Evolutionary conservation across 2,329 filamentous ascomycete species (phyloP).

Genomic region (Penicillium glabrum): DNA sequence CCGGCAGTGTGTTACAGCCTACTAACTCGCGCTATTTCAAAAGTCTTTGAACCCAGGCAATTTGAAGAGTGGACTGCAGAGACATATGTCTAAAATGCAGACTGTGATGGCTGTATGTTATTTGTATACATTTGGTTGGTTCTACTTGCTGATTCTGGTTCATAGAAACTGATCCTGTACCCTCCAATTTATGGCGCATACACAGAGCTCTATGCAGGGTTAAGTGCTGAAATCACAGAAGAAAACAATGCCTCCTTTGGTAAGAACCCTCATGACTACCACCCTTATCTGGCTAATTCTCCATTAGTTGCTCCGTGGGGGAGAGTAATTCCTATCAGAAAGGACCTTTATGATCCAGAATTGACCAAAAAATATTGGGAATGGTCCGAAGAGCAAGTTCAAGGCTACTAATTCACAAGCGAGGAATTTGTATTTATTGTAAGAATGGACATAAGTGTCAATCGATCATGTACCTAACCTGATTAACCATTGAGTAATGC

Average conservation of each 20-base stretch:
- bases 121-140: background rate
- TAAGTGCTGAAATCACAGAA: constrained; percentile 1
- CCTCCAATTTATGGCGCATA: constrained; percentile 17
- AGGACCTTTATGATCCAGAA: constrained; percentile 1
- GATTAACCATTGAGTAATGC: background rate
- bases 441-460: too few species aligned
- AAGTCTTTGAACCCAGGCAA: constrained; percentile 13
- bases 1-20: background rate
- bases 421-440: too few species aligned
- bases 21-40: background rate
- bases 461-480: too few species aligned
- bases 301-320: constrained; percentile 5
- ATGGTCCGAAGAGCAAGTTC: constrained; percentile 4
- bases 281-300: background rate
- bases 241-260: constrained; percentile 6
- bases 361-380: constrained; percentile 1
- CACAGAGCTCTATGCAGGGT: constrained; percentile 21
- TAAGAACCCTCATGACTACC: background rate
- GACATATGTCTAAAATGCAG: constrained; percentile 5
- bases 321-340: background rate
- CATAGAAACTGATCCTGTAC: background rate
- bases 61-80: constrained; percentile 10
- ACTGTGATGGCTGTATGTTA: background rate
- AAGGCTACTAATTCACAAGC: background rate
- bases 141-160: background rate